Evolutionary conservation across 352 stramenopile species (phyloP).

Genomic region (Thraustotheca clavata): DNA sequence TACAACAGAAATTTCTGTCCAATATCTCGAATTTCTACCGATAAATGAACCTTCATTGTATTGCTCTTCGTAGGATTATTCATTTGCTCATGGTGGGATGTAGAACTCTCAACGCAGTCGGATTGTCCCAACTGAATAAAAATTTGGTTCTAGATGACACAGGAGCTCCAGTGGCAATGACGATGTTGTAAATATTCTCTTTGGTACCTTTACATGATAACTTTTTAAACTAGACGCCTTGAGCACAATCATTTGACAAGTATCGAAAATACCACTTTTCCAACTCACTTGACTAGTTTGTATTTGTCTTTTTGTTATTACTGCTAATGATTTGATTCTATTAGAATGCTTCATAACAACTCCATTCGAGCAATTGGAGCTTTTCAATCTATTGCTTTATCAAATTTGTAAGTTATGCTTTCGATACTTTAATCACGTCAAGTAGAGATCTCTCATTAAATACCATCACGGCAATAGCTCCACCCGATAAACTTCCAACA

Average conservation of each 20-base stretch:
- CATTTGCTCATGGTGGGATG: neutral
- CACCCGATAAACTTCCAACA: neutral
- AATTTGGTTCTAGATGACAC: neutral
- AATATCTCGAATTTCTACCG: neutral
- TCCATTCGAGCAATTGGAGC: neutral
- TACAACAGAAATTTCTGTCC: neutral
- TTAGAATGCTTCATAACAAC: conserved; percentile 1
- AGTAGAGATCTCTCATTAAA: neutral
- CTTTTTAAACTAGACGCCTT: neutral
- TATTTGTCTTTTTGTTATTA: neutral
- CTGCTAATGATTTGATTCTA: neutral
- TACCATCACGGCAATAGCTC: neutral
- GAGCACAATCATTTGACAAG: neutral
- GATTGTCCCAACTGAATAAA: neutral
- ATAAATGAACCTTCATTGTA: neutral
- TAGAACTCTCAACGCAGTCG: neutral
- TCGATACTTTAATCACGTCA: neutral
- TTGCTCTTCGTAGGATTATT: neutral
- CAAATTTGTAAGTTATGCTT: neutral
- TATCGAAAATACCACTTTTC: neutral
- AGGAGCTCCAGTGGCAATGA: neutral
- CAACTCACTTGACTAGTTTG: conserved; percentile 2
- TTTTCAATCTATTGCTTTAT: neutral
- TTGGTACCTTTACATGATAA: neutral
- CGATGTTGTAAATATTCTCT: neutral